Evolutionary conservation across 257 asterid genomes (phyloP).

Genomic region (Perilla frutescens): DNA sequence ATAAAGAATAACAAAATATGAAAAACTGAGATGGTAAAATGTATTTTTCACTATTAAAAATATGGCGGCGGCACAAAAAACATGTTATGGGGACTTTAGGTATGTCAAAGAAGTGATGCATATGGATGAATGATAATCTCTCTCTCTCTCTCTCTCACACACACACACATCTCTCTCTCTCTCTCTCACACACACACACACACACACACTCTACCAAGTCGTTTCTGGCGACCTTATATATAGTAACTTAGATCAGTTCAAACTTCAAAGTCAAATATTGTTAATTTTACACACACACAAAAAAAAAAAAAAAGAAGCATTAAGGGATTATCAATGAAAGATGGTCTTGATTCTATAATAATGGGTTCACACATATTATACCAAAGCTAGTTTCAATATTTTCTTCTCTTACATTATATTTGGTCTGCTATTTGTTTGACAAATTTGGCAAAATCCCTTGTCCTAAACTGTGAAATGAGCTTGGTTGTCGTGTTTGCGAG

Average conservation of each 20-base stretch:
- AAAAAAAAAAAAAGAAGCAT: too few relatives aligned
- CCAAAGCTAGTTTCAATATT: neutral
- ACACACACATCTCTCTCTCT: neutral
- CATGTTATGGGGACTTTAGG: neutral
- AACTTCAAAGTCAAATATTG: neutral
- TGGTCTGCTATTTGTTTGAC: neutral
- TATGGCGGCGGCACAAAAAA: neutral
- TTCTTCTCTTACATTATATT: neutral
- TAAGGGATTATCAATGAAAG: too few relatives aligned
- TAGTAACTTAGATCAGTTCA: neutral
- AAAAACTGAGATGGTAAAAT: too few relatives aligned
- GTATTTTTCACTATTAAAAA: too few relatives aligned
- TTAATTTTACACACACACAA: too few relatives aligned
- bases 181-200: neutral
- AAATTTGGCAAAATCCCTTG: neutral
- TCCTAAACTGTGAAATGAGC: too few relatives aligned
- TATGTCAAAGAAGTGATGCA: neutral
- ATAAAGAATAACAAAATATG: too few relatives aligned
- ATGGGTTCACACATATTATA: neutral
- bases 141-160: neutral
- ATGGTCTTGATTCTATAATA: too few relatives aligned
- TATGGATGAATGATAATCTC: too few relatives aligned
- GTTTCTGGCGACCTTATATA: neutral
- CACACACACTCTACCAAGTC: conserved; percentile 3
- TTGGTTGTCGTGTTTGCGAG: neutral